phyloP scores from a whole-genome alignment of 2,329 filamentous ascomycete species.

The Ambrosiella xylebori region DNA sequence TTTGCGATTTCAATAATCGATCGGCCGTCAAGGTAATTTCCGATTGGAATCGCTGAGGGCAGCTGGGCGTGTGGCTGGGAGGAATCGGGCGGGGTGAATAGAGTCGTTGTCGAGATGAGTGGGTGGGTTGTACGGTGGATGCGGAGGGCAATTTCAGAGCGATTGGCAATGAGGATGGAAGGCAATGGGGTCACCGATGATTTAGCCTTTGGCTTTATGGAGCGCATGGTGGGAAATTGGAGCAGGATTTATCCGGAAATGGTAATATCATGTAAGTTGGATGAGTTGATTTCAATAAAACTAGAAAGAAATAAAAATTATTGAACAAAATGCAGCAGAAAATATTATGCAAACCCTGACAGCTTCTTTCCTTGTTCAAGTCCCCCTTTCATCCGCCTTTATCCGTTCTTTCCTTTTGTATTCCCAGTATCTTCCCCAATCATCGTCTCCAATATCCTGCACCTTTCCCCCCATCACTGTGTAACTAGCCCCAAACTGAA shows the following conservation, averaged over 20 bases:
- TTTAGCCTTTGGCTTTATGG: background rate
- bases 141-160: constrained; percentile 89
- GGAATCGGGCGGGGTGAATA: constrained; percentile 88
- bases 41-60: constrained; percentile 50
- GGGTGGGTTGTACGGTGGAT: constrained; percentile 79
- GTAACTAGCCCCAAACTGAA: no score
- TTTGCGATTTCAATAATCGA: constrained; percentile 81
- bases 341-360: no score
- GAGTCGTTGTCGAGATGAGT: constrained; percentile 80
- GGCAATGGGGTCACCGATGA: constrained; percentile 34
- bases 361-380: background rate
- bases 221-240: background rate
- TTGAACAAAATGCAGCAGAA: no score
- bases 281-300: background rate
- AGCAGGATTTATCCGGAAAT: background rate
- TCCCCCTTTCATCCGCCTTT: background rate
- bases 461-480: no score
- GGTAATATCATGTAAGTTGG: background rate
- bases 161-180: constrained; percentile 87
- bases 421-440: no score
- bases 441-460: no score
- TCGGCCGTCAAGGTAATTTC: constrained; percentile 83
- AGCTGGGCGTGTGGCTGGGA: constrained; percentile 73
- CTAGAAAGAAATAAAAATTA: no score
- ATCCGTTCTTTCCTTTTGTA: background rate